Base-by-base conservation (phyloP, 2,329 filamentous ascomycete species). In the Parasarocladium wereldwijsianum region DNA sequence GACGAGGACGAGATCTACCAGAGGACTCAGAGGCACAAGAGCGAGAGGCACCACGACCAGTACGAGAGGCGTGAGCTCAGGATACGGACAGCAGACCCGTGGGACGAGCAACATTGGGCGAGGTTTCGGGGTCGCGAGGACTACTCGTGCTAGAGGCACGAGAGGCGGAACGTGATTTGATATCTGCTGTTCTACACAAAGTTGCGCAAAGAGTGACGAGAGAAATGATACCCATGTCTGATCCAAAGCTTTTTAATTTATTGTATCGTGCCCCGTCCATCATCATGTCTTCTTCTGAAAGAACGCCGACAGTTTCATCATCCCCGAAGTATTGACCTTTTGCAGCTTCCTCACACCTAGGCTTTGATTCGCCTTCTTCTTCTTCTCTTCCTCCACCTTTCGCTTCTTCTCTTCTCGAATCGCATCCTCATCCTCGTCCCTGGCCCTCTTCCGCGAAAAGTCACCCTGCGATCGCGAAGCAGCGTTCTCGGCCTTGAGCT, bases 271-370 rank as follows among this genome's bases (percentile, higher is more conserved):
- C 26, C 24, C 24, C 15, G 8, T 17, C 17, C n/a, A n/a, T 40
- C 43, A 18, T 23, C 33, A 24, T 26, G 27, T 12, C 37, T 68
- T 70, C 57, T 87, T 92, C 36, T 73, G 73, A 52, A 98, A 98
- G 57, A 98, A 98, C 37, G 76, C 70, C 48, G 82, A 93, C 69
- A 98, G 70, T 62, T 96, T 98, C 66, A 81, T 90, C 90, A 98
- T 98, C 2, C 90, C 90, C 14, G 58, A 71, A 0, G 79, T 86
- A 54, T 96, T 81, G 27, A 86, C 87, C 58, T 96, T 98, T 50
- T 80, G 80, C 45, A 98, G 51, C 27, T 86, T 69, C 47, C 75
- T 76, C 2, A 94, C 72, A 1, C 73, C 86, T 17, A 74, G 65
- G 37, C 80, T 90, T 55, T 82, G 70, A 15, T 60, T 62, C 3